Conservation (phyloP, 495 filamentous ascomycete species). For the Neurospora intermedia region DNA sequence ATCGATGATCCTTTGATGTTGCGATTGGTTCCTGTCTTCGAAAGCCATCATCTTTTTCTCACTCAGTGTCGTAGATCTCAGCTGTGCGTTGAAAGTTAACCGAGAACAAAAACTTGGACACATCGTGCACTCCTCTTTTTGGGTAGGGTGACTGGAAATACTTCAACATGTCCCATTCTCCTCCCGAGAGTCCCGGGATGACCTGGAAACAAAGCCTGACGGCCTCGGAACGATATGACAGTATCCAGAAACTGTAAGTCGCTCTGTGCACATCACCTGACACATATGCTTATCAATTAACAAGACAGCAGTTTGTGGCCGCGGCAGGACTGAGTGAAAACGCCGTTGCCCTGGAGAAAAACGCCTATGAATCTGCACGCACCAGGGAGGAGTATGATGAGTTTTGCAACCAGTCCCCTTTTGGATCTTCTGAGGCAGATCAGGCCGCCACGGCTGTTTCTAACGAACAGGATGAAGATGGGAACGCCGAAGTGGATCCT, state of each 20-base stretch:
- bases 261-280: neutral
- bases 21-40: neutral
- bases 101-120: neutral
- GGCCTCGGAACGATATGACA: conserved; percentile 41
- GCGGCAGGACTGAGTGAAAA: conserved; percentile 10
- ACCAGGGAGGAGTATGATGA: conserved; percentile 38
- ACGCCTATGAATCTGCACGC: conserved; percentile 31
- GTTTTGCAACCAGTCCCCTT: conserved; percentile 9
- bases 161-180: neutral
- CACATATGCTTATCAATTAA: neutral
- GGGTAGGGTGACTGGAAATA: neutral
- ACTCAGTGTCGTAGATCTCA: neutral
- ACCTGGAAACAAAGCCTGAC: conserved; percentile 15
- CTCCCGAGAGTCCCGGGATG: neutral
- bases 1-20: neutral
- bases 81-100: neutral
- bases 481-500: conserved; percentile 18
- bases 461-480: neutral
- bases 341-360: conserved; percentile 31
- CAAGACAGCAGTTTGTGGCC: neutral
- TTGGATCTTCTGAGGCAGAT: neutral
- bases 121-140: neutral
- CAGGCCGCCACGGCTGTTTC: neutral
- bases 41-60: neutral
- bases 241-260: conserved; percentile 40